Evolutionary conservation across 257 asterid species (phyloP).

Genomic region (Marsdenia floribunda): DNA sequence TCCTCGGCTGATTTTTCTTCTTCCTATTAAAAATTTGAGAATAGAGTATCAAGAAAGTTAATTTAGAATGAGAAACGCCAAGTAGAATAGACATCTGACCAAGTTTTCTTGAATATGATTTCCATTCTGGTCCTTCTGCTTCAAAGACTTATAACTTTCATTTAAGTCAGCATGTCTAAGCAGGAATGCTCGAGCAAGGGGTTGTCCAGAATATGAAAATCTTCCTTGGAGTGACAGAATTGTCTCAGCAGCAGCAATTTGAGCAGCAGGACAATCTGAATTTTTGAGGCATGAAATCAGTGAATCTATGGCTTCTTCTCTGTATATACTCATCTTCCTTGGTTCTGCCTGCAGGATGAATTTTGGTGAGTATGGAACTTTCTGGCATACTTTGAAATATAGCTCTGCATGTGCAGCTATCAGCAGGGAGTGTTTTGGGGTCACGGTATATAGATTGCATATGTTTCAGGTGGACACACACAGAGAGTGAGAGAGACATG

Average conservation of each 20-base stretch:
- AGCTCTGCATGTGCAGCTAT: background rate
- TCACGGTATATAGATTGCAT: background rate
- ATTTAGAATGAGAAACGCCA: background rate
- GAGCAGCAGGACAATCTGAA: slow-evolving; percentile 50
- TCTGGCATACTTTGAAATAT: background rate
- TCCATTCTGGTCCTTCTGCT: slow-evolving; percentile 44
- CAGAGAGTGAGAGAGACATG: slow-evolving; percentile 9
- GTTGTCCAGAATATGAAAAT: slow-evolving; percentile 70
- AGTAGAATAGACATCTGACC: slow-evolving; percentile 28
- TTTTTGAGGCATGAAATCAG: slow-evolving; percentile 68
- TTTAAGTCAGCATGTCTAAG: slow-evolving; percentile 65
- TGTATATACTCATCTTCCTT: slow-evolving; percentile 80
- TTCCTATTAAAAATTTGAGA: slow-evolving; percentile 33
- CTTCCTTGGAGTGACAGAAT: slow-evolving; percentile 67
- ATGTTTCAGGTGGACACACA: background rate
- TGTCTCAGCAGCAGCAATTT: slow-evolving; percentile 69
- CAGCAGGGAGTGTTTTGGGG: background rate
- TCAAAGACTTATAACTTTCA: slow-evolving; percentile 28
- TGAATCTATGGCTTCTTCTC: slow-evolving; percentile 78
- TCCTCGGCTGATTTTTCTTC: slow-evolving; percentile 57
- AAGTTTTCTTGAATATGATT: slow-evolving; percentile 32
- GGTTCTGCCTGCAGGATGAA: slow-evolving; percentile 57
- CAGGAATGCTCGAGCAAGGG: slow-evolving; percentile 59
- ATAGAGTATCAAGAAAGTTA: background rate
- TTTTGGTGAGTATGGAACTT: no score